Evolutionary conservation across 208 protist genomes (phyloP).

Genomic region (Acanthamoeba healyi): DNA sequence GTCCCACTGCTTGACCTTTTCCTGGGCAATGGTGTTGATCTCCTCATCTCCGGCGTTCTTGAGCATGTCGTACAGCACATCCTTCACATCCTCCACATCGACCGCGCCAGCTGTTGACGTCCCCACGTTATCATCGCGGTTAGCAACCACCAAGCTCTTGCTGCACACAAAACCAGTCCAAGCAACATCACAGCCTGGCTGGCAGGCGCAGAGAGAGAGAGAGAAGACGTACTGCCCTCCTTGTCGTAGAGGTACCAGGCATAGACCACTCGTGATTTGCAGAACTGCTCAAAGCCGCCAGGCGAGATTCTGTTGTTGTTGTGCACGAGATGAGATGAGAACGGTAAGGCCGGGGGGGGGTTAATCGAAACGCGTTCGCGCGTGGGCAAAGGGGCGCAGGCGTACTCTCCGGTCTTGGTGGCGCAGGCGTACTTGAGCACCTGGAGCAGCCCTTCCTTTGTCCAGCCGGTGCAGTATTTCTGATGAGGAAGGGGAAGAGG

Average conservation of each 20-base stretch:
- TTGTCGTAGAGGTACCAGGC: constrained; percentile 64
- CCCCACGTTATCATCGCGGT: background rate
- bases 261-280: constrained; percentile 45
- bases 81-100: constrained; percentile 12
- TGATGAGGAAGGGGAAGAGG: too few relatives aligned
- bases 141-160: background rate
- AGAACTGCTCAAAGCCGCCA: constrained; percentile 26
- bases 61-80: constrained; percentile 35
- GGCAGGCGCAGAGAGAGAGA: too few relatives aligned
- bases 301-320: background rate
- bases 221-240: background rate
- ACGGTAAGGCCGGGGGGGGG: background rate
- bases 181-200: too few relatives aligned
- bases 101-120: background rate
- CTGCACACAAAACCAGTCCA: background rate
- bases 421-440: constrained; percentile 32
- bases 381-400: too few relatives aligned
- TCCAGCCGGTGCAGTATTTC: constrained; percentile 36
- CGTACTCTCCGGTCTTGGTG: constrained; percentile 48
- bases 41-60: constrained; percentile 33
- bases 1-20: constrained; percentile 67
- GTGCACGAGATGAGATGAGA: background rate
- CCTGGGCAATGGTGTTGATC: constrained; percentile 16
- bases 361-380: too few relatives aligned
- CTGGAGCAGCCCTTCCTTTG: constrained; percentile 17